Percentiles rank a stretch among this genome's conserved stretches.
Conservation (phyloP, 345 rosid species). For the Brassica carinata region DNA sequence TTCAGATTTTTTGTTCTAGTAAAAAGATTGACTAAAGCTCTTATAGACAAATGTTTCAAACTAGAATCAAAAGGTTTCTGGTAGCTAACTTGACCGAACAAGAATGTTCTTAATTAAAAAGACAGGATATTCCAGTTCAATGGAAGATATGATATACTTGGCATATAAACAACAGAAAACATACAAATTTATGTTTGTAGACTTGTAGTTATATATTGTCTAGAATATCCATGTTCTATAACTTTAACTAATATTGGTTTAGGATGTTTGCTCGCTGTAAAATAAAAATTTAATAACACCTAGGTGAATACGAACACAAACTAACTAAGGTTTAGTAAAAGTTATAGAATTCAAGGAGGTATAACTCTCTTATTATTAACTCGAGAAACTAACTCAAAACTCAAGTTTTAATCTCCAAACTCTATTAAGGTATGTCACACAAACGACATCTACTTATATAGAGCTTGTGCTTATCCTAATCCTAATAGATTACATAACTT, state of each 20-base stretch:
- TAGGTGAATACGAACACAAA: slow-evolving; percentile 9
- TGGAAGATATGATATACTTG: background rate
- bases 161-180: background rate
- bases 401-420: too few relatives aligned
- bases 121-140: background rate
- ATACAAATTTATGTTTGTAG: background rate
- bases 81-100: slow-evolving; percentile 27
- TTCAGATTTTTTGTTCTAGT: background rate
- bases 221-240: background rate
- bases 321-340: background rate
- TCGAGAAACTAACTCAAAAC: too few relatives aligned
- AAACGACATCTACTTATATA: too few relatives aligned
- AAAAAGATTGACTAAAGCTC: background rate
- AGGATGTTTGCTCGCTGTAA: background rate
- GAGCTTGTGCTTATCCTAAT: too few relatives aligned
- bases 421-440: too few relatives aligned
- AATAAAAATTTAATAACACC: background rate
- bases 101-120: slow-evolving; percentile 19
- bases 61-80: slow-evolving; percentile 8
- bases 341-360: too few relatives aligned
- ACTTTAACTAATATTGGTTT: background rate
- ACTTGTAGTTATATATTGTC: background rate
- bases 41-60: background rate
- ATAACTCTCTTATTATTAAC: too few relatives aligned
- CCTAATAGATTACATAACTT: too few relatives aligned